phyloP scores from a whole-genome alignment of 345 rosid species.

The Passiflora organensis region DNA sequence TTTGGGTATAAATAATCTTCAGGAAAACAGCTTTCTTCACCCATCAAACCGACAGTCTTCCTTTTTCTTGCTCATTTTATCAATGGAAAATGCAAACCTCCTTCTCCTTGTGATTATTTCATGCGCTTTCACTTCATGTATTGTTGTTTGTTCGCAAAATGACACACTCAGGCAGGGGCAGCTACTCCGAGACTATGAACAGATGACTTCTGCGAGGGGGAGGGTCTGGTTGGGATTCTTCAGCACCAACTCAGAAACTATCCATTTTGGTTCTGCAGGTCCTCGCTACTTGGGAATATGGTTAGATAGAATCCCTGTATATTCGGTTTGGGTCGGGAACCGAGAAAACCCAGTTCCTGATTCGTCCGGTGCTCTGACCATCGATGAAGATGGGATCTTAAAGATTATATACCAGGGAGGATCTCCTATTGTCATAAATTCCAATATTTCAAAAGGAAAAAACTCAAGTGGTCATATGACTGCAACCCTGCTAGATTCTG shows the following conservation, averaged over 20 bases:
- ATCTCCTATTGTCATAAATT: constrained; percentile 28
- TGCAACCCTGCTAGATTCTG: constrained; percentile 42
- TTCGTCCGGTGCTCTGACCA: constrained; percentile 43
- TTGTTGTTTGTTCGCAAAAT: too few relatives aligned
- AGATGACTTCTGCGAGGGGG: constrained; percentile 36
- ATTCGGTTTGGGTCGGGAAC: constrained; percentile 60
- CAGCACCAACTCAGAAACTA: constrained; percentile 28
- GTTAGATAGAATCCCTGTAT: constrained; percentile 26
- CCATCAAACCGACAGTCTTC: too few relatives aligned
- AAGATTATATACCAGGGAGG: constrained; percentile 37
- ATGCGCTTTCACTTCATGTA: too few relatives aligned
- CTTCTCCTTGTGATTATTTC: too few relatives aligned
- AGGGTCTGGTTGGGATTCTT: constrained; percentile 57
- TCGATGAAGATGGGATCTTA: constrained; percentile 37
- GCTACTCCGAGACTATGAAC: constrained; percentile 56
- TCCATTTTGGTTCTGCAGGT: constrained; percentile 31
- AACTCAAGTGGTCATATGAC: constrained; percentile 19
- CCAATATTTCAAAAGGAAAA: constrained; percentile 15
- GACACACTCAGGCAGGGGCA: constrained; percentile 40
- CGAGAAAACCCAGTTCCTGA: constrained; percentile 37
- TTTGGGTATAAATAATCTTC: too few relatives aligned
- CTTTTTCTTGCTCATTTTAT: too few relatives aligned
- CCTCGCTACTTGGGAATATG: constrained; percentile 50
- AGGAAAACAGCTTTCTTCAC: too few relatives aligned
- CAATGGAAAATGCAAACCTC: too few relatives aligned